Conservation (phyloP, 2,329 filamentous ascomycete species). For the Aspergillus fumigatiaffinis region DNA sequence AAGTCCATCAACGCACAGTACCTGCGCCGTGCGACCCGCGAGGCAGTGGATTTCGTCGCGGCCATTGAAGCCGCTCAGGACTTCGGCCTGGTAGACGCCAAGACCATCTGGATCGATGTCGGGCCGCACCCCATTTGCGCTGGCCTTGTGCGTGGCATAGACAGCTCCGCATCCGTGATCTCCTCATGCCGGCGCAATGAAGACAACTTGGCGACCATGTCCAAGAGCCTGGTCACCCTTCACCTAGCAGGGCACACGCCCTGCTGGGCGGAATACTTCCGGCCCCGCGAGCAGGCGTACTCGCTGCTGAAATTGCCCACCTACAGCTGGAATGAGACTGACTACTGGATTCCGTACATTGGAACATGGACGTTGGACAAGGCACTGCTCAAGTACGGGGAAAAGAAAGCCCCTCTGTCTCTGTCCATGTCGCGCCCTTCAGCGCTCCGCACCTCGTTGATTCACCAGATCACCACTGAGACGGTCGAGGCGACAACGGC, state of each 20-base stretch:
- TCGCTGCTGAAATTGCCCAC: conserved; percentile 60
- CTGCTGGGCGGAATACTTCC: conserved; percentile 68
- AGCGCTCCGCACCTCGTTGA: conserved; percentile 8
- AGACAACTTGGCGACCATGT: conserved; percentile 61
- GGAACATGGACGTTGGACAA: conserved; percentile 72
- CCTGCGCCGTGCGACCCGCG: conserved; percentile 61
- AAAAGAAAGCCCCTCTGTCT: not conserved
- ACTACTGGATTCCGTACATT: conserved; percentile 68
- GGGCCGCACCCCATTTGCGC: conserved; percentile 70
- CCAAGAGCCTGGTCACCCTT: conserved; percentile 54
- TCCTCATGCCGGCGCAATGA: conserved; percentile 61
- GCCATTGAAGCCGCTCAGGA: conserved; percentile 58
- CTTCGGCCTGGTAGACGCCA: conserved; percentile 50
- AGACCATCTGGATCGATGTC: conserved; percentile 68
- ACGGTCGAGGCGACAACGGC: conserved; percentile 21
- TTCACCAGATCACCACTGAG: conserved; percentile 33
- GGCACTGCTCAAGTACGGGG: conserved; percentile 27
- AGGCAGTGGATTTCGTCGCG: conserved; percentile 65
- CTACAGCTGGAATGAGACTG: conserved; percentile 68
- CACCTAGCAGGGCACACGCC: conserved; percentile 61
- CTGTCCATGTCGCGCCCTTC: conserved; percentile 1
- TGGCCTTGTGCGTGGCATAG: conserved; percentile 63
- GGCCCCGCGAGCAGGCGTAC: conserved; percentile 55
- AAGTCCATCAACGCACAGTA: conserved; percentile 59
- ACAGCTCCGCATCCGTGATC: conserved; percentile 52